A percentile compares a stretch with the other conserved stretches of the same genome.
Evolutionary conservation across 2,329 filamentous ascomycete genomes (phyloP).

Genomic region (Colletotrichum truncatum): DNA sequence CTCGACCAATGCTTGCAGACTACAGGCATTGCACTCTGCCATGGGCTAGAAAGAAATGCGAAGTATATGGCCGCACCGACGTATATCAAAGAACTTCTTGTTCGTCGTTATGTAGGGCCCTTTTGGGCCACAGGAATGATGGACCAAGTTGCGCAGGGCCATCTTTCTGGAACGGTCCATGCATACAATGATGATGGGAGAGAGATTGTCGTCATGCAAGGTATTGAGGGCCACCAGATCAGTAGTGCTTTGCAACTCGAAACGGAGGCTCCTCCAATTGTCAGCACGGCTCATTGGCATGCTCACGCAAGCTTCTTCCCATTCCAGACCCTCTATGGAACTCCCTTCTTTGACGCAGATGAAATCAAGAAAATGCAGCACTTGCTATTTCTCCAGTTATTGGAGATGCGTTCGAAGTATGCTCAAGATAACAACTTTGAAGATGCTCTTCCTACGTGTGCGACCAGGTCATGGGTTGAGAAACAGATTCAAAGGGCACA

Average conservation of each 20-base stretch:
- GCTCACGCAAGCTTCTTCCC: neutral
- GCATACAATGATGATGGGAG: neutral
- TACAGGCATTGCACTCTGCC: conserved; percentile 33
- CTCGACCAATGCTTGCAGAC: conserved; percentile 47
- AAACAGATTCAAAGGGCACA: neutral
- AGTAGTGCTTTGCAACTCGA: neutral
- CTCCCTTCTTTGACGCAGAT: neutral
- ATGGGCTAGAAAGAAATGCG: neutral
- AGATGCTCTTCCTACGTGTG: neutral
- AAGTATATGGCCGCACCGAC: neutral
- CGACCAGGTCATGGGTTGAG: neutral
- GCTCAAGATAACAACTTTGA: neutral
- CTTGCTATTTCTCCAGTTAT: neutral
- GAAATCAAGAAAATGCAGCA: neutral
- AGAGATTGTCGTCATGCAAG: neutral
- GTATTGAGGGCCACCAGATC: neutral
- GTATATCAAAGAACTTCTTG: neutral
- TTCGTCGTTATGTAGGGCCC: neutral
- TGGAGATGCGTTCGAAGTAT: neutral
- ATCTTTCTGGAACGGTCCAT: neutral
- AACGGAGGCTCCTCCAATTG: neutral
- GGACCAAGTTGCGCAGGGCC: neutral
- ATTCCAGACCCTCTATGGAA: neutral
- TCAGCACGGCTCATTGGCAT: neutral
- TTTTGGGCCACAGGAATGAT: conserved; percentile 2